Evolutionary conservation across 2,329 filamentous ascomycete species (phyloP).

Genomic region (Colletotrichum limetticola): DNA sequence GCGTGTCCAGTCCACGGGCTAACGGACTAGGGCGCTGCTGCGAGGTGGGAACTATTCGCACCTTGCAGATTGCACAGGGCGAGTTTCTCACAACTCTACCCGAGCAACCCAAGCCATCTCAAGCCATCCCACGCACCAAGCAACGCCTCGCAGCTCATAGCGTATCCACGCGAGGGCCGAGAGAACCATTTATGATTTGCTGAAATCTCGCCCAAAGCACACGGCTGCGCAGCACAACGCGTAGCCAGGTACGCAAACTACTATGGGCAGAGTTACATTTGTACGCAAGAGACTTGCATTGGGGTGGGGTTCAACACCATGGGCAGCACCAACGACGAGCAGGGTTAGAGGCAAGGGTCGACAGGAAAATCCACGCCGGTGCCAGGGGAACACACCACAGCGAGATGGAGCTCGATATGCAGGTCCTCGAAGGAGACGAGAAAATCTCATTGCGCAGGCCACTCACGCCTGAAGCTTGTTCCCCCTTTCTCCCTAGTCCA

Average conservation of each 20-base stretch:
- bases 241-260: slow-evolving; percentile 3
- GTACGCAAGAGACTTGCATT: neutral
- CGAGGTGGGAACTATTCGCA: neutral
- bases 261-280: neutral
- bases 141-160: neutral
- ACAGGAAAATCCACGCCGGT: slow-evolving; percentile 24
- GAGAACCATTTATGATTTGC: neutral
- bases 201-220: neutral
- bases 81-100: neutral
- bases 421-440: slow-evolving; percentile 15
- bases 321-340: slow-evolving; percentile 17
- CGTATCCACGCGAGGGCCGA: neutral
- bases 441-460: slow-evolving; percentile 31
- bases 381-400: slow-evolving; percentile 29
- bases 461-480: slow-evolving; percentile 34
- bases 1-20: neutral
- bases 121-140: neutral
- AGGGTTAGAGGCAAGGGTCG: slow-evolving; percentile 29
- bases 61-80: slow-evolving; percentile 3
- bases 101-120: slow-evolving; percentile 4
- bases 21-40: neutral
- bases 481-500: slow-evolving; percentile 33
- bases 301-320: neutral
- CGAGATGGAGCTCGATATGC: slow-evolving; percentile 31
- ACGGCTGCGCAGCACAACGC: neutral